Base-by-base conservation (phyloP, 139 green algal species). In the Coelastrella sp. region DNA sequence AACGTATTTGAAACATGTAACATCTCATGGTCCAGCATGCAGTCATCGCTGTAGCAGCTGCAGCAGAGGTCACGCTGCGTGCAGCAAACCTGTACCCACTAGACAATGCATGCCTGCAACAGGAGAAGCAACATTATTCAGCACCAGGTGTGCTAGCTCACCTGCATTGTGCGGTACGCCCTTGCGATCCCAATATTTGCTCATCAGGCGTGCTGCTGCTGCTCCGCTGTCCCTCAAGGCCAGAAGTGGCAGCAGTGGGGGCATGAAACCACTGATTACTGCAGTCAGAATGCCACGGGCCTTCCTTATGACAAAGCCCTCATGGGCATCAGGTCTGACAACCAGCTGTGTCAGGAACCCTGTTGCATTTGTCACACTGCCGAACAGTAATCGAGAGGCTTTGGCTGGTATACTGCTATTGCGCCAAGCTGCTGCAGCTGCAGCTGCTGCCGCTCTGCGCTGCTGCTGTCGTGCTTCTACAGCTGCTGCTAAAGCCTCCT, bases 221-320 rank as follows among this genome's bases (percentile, higher is more conserved):
- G 59, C 40, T 6, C 7, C 7, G 17, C 59, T 71, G 60, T 84
- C 78, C 6, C 53, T 64, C 59, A 76, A 66, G 21, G 34, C 40
- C 25, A 73, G 43, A 38, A 84, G 27, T 25, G 60, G 78, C 78
- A 84, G 62, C 78, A 84, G 78, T 41, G 41, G 19, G 15, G 78
- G 78, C 60, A 84, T 11, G 7, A 74, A 30, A 21, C 57, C 25
- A 9, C 25, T 15, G 0, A 71, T 9, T 30, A 25, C 37, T 32
- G 73, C 59, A 25, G 78, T 75, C n/a, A 41, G 2, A 8, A 63
- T 5, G n/a, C 53, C 62, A 30, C 62, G 40, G 13, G 41, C 27
- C 40, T 76, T 84, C n/a, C 62, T 45, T 21, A 76, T 27, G 21
- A 62, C 3, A 27, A 76, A 5, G 15, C 60, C 60, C 30, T 84